Evolutionary conservation across 805 yeast genomes (phyloP).

Genomic region (Saturnispora bothae): DNA sequence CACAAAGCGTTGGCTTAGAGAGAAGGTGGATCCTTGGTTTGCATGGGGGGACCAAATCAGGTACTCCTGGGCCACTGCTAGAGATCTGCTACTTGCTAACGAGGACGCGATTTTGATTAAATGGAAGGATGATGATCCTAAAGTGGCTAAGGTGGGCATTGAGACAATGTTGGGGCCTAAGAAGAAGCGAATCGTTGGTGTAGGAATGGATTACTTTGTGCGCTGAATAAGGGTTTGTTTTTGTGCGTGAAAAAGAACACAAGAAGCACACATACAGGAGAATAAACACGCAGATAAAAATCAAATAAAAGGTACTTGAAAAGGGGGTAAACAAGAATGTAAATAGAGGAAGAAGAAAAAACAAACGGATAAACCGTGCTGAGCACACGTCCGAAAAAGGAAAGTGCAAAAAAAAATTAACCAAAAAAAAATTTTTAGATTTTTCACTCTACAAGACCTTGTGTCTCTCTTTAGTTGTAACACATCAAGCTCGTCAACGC

Average conservation of each 20-base stretch:
- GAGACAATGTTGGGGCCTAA: background rate
- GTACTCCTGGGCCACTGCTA: slow-evolving; percentile 92
- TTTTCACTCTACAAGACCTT: too few relatives aligned
- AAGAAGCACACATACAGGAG: too few relatives aligned
- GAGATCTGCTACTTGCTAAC: slow-evolving; percentile 50
- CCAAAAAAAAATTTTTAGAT: background rate
- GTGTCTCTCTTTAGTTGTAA: too few relatives aligned
- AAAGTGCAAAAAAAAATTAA: slow-evolving; percentile 3
- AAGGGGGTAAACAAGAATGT: too few relatives aligned
- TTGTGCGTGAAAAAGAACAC: too few relatives aligned
- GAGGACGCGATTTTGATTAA: slow-evolving; percentile 40
- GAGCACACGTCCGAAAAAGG: slow-evolving; percentile 1
- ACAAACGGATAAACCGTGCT: too few relatives aligned
- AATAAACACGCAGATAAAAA: too few relatives aligned
- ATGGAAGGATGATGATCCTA: slow-evolving; percentile 43
- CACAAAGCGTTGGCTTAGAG: slow-evolving; percentile 66
- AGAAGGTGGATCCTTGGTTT: slow-evolving; percentile 55
- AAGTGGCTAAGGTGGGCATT: background rate
- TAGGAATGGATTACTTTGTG: slow-evolving; percentile 2
- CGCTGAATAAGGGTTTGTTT: background rate
- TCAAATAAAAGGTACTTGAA: too few relatives aligned
- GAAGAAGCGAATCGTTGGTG: background rate
- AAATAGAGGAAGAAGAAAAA: too few relatives aligned
- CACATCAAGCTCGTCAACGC: too few relatives aligned
- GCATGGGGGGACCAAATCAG: slow-evolving; percentile 77